A percentile compares a stretch with the other conserved stretches of the same genome.
Conservation (phyloP, 805 yeast genomes). For the Starmerella riodocensis region DNA sequence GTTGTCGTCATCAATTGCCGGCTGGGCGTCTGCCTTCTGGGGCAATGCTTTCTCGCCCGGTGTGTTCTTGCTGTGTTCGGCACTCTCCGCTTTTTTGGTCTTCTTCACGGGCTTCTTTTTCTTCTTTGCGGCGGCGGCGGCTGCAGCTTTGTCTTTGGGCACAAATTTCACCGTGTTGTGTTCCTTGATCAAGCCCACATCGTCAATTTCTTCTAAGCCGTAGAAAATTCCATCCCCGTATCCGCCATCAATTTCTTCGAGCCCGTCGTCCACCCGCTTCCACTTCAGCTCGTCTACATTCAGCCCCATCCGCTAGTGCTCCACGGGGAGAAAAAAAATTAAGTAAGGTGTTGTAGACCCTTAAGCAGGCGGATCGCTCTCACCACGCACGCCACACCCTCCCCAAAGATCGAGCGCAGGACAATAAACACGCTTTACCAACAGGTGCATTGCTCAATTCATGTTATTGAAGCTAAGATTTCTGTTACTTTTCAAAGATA, state of each 20-base stretch:
- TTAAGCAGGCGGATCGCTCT: too few species aligned
- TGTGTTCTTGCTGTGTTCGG: conserved; percentile 3
- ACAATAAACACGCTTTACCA: too few species aligned
- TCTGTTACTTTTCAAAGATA: too few species aligned
- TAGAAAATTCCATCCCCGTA: conserved; percentile 62
- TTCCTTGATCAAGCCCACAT: conserved; percentile 67
- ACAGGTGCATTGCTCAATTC: too few species aligned
- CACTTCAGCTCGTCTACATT: conserved; percentile 34
- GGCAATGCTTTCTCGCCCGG: background rate
- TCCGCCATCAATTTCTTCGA: conserved; percentile 60
- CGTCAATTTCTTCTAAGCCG: conserved; percentile 68
- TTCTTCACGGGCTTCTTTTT: conserved; percentile 15
- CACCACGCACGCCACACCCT: too few species aligned
- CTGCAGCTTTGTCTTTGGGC: conserved; percentile 28
- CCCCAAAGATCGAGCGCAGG: too few species aligned
- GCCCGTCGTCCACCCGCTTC: conserved; percentile 45
- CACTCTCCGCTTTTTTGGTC: conserved; percentile 11
- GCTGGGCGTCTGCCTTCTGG: conserved; percentile 1
- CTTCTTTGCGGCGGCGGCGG: conserved; percentile 30
- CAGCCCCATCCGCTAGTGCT: conserved; percentile 2
- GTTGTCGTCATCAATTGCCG: conserved; percentile 9
- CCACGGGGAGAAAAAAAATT: too few species aligned
- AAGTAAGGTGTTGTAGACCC: too few species aligned
- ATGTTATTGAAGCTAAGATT: too few species aligned
- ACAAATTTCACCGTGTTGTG: conserved; percentile 46